Percentiles rank a stretch among this genome's conserved stretches.
Evolutionary conservation across 2,329 filamentous ascomycete genomes (phyloP).

Genomic region (Akanthomyces dipterigenus): DNA sequence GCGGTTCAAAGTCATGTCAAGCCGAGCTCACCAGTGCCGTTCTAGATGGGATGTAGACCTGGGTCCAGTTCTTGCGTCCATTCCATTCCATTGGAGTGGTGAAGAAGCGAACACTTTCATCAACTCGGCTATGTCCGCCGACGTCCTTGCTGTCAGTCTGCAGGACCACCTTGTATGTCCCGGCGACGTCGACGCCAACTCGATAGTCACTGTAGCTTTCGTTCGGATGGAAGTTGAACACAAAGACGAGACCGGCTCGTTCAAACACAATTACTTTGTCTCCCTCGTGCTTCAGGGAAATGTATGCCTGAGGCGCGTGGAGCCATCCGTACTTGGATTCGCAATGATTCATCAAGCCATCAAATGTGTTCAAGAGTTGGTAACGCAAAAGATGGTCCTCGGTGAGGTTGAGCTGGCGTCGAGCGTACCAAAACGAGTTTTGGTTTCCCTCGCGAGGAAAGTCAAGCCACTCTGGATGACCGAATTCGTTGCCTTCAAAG

Average conservation of each 20-base stretch:
- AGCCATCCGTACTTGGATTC: conserved; percentile 93
- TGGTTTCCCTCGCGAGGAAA: conserved; percentile 90
- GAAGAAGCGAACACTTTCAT: conserved; percentile 79
- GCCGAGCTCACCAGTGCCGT: conserved; percentile 65
- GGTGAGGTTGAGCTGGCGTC: conserved; percentile 86
- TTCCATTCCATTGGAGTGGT: conserved; percentile 92
- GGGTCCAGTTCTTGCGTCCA: conserved; percentile 78
- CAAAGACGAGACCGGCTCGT: conserved; percentile 78
- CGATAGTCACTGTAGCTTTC: conserved; percentile 88
- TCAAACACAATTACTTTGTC: conserved; percentile 98
- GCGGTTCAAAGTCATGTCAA: not conserved
- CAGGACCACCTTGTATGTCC: conserved; percentile 81
- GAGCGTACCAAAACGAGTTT: conserved; percentile 91
- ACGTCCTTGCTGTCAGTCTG: conserved; percentile 72
- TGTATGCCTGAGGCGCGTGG: conserved; percentile 75
- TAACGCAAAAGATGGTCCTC: conserved; percentile 84
- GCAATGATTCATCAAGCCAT: conserved; percentile 79
- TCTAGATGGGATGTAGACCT: conserved; percentile 81
- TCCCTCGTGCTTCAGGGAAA: conserved; percentile 85
- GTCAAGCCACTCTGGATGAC: conserved; percentile 97
- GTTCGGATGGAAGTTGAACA: conserved; percentile 92
- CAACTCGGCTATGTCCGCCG: conserved; percentile 73
- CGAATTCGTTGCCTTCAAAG: conserved; percentile 98
- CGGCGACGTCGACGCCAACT: conserved; percentile 75
- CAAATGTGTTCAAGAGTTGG: conserved; percentile 87